Base-by-base conservation (phyloP, 1,139 yeast species). In the Pichia sp. region DNA sequence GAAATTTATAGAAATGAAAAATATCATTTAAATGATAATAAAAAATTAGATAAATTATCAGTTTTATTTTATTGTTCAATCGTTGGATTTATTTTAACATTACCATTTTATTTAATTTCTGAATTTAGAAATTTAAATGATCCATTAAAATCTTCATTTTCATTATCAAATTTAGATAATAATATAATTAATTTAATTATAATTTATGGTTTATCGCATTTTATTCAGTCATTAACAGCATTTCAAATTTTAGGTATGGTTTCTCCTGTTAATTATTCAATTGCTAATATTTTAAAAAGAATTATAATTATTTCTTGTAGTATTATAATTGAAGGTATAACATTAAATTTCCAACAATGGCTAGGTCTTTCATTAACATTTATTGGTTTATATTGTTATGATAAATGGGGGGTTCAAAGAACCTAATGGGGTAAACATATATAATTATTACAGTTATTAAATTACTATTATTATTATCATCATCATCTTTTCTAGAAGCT, bases 221-320 rank as follows among this genome's bases (percentile, higher is more conserved):
- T 89, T 57, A 63, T 80, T 47, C 97, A 90, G 66, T 84, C 94
- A 41, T 69, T 90, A 59, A 68, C 89, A 46, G 96, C 97, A 30
- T 90, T 90, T 65, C 96, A 87, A 64, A 78, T 90, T 40, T 75
- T 90, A 55, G 96, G 97, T 9, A 68, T 80, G 62, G 78, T 90
- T 30, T 78, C 90, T 12, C 94, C 97, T 1, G 92, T 90, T 40
- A 86, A 90, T 53, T 90, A 90, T 66, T 84, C 95, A 35, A 87
- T 90, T 57, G 97, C 97, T 36, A 86, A 86, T 59, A 80, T 90
- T 48, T 67, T 89, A 64, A 90, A 90, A 62, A 77, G 97, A 54
- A 87, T 90, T 44, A 83, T 87, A 31, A 90, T 90, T 42, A 89
- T 90, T 47, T 66, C 82, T 26, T 82, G 83, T 49, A 87, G 96